Conservation (phyloP, 1,284 basidiomycete species). For the Afroboletus lepidellus region DNA sequence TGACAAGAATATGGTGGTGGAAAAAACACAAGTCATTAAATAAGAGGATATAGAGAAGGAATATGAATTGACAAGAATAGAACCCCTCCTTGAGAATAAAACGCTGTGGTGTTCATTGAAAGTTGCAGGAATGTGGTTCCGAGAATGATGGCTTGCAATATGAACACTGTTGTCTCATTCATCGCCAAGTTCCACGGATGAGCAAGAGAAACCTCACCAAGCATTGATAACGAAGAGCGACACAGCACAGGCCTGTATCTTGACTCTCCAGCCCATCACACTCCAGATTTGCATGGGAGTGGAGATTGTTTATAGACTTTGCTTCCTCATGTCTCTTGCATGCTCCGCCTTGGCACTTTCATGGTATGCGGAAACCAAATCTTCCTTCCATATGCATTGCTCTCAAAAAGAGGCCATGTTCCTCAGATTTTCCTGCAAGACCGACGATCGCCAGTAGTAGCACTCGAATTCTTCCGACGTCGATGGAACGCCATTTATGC, state of each 20-base stretch:
- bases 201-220: not conserved
- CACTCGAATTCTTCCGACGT: conserved; percentile 35
- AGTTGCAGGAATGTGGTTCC: conserved; percentile 74
- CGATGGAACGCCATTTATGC: conserved; percentile 38
- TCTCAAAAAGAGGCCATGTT: conserved; percentile 39
- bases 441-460: conserved; percentile 35
- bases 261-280: conserved; percentile 63
- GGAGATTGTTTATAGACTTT: conserved; percentile 49
- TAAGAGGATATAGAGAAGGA: too few relatives aligned
- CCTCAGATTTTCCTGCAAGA: conserved; percentile 29
- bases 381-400: conserved; percentile 38
- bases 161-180: conserved; percentile 19
- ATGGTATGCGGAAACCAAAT: conserved; percentile 42
- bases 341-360: conserved; percentile 52
- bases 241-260: conserved; percentile 63
- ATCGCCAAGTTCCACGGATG: too few relatives aligned
- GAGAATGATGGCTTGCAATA: conserved; percentile 67
- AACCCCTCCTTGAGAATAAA: conserved; percentile 77
- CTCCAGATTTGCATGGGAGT: conserved; percentile 63
- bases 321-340: conserved; percentile 40
- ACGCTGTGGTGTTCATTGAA: conserved; percentile 56
- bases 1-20: conserved; percentile 26
- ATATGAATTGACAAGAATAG: conserved; percentile 66
- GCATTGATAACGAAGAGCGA: conserved; percentile 28
- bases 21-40: conserved; percentile 21